These are phyloP conservation scores for Ascochyta clinopodiicola DNA, from an alignment of 2,329 filamentous ascomycete species.

Conservation along the genomic window DNA sequence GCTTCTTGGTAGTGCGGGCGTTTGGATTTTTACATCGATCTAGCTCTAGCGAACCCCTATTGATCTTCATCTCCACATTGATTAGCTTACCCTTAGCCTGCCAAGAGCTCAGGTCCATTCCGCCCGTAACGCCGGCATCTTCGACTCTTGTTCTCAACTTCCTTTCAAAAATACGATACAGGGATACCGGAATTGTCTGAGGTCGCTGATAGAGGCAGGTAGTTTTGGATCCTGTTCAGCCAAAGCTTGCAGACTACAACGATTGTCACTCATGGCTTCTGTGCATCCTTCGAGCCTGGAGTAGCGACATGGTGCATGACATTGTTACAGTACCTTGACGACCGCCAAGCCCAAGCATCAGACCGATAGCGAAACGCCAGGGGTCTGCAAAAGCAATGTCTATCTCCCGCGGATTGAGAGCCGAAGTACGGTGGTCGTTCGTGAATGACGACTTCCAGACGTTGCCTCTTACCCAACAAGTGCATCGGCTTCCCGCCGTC, in stretches of 20 bases:
- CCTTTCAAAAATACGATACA: constrained; percentile 1
- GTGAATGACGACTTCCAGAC: not conserved
- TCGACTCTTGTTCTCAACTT: constrained; percentile 6
- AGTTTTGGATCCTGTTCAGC: not conserved
- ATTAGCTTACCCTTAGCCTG: constrained; percentile 11
- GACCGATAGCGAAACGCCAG: constrained; percentile 11
- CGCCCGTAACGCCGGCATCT: constrained; percentile 9
- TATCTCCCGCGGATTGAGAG: constrained; percentile 10
- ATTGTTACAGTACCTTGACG: constrained; percentile 6
- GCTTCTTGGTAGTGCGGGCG: constrained; percentile 1
- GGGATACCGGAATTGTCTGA: not conserved
- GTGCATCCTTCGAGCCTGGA: not conserved
- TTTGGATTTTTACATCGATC: not conserved
- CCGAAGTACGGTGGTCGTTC: not conserved
- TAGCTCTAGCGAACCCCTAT: constrained; percentile 16
- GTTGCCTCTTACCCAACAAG: constrained; percentile 4
- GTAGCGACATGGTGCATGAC: not conserved
- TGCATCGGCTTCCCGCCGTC: constrained; percentile 6
- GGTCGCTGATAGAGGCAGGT: constrained; percentile 11
- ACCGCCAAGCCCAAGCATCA: constrained; percentile 3
- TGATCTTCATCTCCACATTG: constrained; percentile 18
- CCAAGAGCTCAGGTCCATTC: constrained; percentile 12
- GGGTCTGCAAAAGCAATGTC: constrained; percentile 6
- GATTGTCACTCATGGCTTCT: not conserved
- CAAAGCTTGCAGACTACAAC: not conserved